Conservation (phyloP, 352 stramenopile species). For the Globisporangium canariense region DNA sequence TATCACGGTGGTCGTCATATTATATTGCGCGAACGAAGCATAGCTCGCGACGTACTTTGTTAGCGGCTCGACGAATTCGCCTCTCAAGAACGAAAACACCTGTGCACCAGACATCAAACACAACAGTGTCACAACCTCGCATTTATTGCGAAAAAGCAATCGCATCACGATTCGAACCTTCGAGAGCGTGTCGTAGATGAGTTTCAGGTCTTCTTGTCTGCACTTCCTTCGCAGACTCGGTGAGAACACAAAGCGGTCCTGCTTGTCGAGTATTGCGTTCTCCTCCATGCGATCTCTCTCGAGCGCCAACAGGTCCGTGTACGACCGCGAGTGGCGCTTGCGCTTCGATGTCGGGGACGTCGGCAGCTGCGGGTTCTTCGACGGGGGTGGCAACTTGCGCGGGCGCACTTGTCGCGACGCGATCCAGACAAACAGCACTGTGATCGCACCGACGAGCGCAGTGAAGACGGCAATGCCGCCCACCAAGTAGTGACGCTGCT, state of each 20-base stretch:
- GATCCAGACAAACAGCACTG: slow-evolving; percentile 76
- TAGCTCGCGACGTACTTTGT: slow-evolving; percentile 26
- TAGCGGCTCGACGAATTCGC: slow-evolving; percentile 62
- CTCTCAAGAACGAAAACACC: slow-evolving; percentile 71
- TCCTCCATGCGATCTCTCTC: slow-evolving; percentile 63
- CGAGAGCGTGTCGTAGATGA: slow-evolving; percentile 75
- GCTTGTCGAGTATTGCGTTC: slow-evolving; percentile 50
- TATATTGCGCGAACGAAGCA: background rate
- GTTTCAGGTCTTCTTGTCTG: slow-evolving; percentile 69
- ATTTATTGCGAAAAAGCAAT: background rate
- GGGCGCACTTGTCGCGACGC: slow-evolving; percentile 74
- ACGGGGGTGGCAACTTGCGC: slow-evolving; percentile 34
- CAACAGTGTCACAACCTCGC: background rate
- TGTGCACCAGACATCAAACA: slow-evolving; percentile 5
- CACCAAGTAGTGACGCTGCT: slow-evolving; percentile 44
- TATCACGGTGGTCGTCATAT: background rate
- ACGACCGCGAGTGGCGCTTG: slow-evolving; percentile 68
- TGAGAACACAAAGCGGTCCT: slow-evolving; percentile 72
- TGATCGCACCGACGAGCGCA: slow-evolving; percentile 39
- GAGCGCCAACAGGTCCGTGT: slow-evolving; percentile 60
- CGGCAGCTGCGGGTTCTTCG: slow-evolving; percentile 28
- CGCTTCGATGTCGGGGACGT: slow-evolving; percentile 74
- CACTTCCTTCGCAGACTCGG: slow-evolving; percentile 52
- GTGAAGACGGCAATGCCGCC: slow-evolving; percentile 42
- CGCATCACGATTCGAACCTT: slow-evolving; percentile 29